Base-by-base conservation (phyloP, 768 basidiomycete genomes). In the Lentinula boryana region DNA sequence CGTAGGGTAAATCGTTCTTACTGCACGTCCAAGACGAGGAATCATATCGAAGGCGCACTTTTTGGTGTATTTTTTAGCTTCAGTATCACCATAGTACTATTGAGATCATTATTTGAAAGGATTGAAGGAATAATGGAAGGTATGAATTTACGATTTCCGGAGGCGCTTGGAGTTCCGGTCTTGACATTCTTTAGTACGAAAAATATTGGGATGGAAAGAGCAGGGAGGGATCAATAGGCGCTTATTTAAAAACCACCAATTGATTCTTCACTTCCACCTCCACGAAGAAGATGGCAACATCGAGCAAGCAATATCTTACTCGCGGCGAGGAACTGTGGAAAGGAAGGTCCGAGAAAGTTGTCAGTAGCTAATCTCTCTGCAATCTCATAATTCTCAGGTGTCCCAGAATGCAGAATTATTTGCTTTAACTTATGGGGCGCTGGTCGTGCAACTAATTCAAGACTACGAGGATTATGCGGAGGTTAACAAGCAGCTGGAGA, bases 391-490 rank as follows among this genome's bases (percentile, higher is more conserved):
- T 60, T 41, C 63, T 71, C 68, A 57, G 70, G 58, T 66, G 64
- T 56, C 65, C 43, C 72, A 98, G 95, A 98, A 97, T 73, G 93
- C 95, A 70, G 97, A 99, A 73, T 83, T 99, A 31, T 98, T 99
- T 74, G 89, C 95, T 3, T 75, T 98, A 60, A 98, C 96, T 21
- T 99, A 99, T 66, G 97, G 97, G 56, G 95, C 95, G 23, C 85
- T 98, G 55, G 97, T 99, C 52, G 94, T 98, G 36, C 97, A 99
- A 76, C 84, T 99, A 63, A 95, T 98, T 63, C 97, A 98, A 70
- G 97, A 99, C 74, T 98, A 98, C 69, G 97, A 99, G 69, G 95
- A 99, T 77, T 98, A 97, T 70, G 82, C 82, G 13, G 93, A 96
- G 71, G 91, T 93, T 63, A 93, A 93, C 74, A 95, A 93, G 72